Base-by-base conservation (phyloP, 2,329 filamentous ascomycete genomes). In the Colletotrichum sansevieriae region DNA sequence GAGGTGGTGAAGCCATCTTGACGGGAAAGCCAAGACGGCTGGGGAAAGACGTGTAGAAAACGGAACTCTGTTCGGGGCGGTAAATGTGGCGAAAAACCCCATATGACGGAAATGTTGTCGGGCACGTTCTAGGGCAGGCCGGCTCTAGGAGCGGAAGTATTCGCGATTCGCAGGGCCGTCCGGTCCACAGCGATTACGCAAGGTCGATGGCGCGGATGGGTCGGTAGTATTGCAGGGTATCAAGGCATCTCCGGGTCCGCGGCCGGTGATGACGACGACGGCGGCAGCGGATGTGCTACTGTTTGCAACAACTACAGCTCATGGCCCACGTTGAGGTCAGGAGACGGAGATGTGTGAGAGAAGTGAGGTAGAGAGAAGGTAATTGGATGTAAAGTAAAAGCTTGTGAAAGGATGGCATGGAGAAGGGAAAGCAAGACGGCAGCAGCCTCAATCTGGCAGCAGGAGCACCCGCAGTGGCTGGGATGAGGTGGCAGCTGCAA, bases 1-100 rank as follows among this genome's bases (percentile, higher is more conserved):
- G 59, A 18, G 20, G 15, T 52, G 51, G 47, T 13, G 33, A 67
- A 51, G 60, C 49, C 63, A 71, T 71, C 41, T 35, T 65, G 63
- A 46, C 41, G 37, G 33, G 20, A 51, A 35, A 52, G n/a, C 39
- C 33, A 29, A 56, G 46, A 51, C 35, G 56, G 55, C 55, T 49
- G 25, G 22, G 15, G 59, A 49, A 35, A 39, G 35, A 25, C 5
- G 7, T 22, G 29, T 41, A 7, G n/a, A 9, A 15, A 20, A 25
- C 33, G 33, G 22, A 9, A 29, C 25, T 25, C 25, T 12, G n/a
- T 52, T 39, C 41, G 43, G 20, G n/a, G 62, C 22, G 22, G 57
- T 11, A 35, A 29, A 37, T 37, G 35, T 12, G 18, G 25, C 22
- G 41, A 56, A 25, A 15, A 7, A n/a, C 35, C 13, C n/a, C 35